Base-by-base conservation (phyloP, 2,329 filamentous ascomycete genomes). In the Coniochaeta sp. region DNA sequence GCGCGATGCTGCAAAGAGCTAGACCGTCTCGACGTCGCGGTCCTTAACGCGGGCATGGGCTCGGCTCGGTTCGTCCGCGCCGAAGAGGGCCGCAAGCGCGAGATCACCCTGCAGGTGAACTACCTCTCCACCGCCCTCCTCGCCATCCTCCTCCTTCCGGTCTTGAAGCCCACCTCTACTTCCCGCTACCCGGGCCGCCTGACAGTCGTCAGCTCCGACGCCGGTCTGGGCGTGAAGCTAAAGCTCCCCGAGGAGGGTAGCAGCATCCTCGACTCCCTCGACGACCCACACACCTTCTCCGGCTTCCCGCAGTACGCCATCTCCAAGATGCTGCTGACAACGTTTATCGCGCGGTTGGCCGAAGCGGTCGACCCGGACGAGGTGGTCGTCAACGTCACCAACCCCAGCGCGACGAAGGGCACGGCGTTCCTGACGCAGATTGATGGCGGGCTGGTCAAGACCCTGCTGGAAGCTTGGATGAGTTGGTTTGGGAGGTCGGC, bases 81-180 rank as follows among this genome's bases (percentile, higher is more conserved):
- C n/a, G 38, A 55, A 53, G 12, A 50, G 49, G 5, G 52, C 57
- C 20, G 50, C 61, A 20, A 52, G 52, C 8, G 71, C 65, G 1
- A 64, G 71, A 3, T 68, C 73, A 51, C 70, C 75, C 53, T 75
- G 18, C 72, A 75, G 52, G 66, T 71, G 55, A 70, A 71, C 53
- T 68, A 67, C 50, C 56, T 71, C 4, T 68, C 67, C 0, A 69
- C 66, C 0, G 56, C 56, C 0, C 55, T 70, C 0, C 60, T 71
- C 12, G 54, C 61, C 2, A 59, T 68, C 5, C 56, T 69, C 0
- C 56, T 69, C 3, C 55, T 68, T 1, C 64, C 67, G 2, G 48
- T 63, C 4, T 46, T 66, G 4, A 60, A 60, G 47, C 35, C 54
- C 8, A 58, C 52, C 31, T 49, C 32, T 5, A 20, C 42, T 1